Conservation (phyloP, 1,284 basidiomycete species). For the Violaceomyces palustris region DNA sequence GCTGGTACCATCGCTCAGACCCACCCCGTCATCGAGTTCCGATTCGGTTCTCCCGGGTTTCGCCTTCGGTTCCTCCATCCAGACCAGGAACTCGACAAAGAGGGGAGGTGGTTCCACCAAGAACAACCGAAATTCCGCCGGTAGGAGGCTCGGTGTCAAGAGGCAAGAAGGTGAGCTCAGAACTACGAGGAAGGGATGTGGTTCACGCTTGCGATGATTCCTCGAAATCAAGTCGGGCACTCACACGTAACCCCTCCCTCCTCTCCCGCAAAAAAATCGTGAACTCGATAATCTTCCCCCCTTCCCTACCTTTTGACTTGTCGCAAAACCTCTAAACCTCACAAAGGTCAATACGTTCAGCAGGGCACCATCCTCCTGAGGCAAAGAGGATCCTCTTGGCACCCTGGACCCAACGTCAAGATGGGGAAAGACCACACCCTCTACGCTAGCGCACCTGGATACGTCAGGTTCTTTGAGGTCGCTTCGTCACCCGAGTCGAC, state of each 20-base stretch:
- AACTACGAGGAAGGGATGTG: no score
- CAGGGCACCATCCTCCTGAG: conserved; percentile 49
- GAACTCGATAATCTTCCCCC: no score
- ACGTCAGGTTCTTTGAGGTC: conserved; percentile 51
- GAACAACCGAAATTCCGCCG: conserved; percentile 51
- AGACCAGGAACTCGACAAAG: conserved; percentile 52
- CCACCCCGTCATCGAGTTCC: conserved; percentile 2
- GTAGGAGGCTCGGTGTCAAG: conserved; percentile 51
- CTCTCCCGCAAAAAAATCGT: no score
- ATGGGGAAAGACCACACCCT: conserved; percentile 52
- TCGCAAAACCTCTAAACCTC: background rate
- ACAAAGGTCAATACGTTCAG: conserved; percentile 36
- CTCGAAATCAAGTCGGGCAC: no score
- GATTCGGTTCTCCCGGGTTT: conserved; percentile 28
- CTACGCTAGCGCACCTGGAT: conserved; percentile 46
- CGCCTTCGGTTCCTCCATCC: conserved; percentile 42
- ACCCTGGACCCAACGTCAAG: conserved; percentile 45
- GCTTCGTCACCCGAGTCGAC: no score
- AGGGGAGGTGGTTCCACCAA: conserved; percentile 50
- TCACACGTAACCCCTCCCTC: no score
- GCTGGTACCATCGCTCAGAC: conserved; percentile 23
- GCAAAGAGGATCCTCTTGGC: conserved; percentile 51
- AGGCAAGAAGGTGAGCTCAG: conserved; percentile 37
- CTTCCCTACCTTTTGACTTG: background rate
- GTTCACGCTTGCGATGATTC: no score